Percentiles rank a stretch among this genome's conserved stretches.
phyloP scores from a whole-genome alignment of 768 basidiomycete genomes.

The Serendipita sp. region DNA sequence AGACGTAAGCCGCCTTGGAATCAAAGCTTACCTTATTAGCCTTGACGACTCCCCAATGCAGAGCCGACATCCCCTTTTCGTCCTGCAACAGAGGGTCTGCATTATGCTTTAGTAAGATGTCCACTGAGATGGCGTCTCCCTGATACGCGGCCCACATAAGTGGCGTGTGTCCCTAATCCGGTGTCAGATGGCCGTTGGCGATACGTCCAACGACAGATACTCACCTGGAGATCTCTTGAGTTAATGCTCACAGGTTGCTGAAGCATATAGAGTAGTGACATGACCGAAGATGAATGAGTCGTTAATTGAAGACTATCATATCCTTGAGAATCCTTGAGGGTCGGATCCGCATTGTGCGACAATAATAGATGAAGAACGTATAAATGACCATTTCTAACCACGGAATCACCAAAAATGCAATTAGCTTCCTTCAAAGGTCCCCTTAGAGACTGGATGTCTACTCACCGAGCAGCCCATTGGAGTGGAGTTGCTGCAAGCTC shows the following conservation, averaged over 20 bases:
- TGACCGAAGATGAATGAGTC: slow-evolving; percentile 85
- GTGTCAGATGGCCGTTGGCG: too few species aligned
- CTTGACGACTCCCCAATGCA: slow-evolving; percentile 96
- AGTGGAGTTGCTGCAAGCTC: slow-evolving; percentile 88
- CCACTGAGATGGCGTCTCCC: slow-evolving; percentile 90
- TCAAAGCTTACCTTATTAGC: slow-evolving; percentile 47
- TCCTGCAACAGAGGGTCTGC: slow-evolving; percentile 66
- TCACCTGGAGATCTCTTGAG: slow-evolving; percentile 54
- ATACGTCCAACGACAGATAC: too few species aligned
- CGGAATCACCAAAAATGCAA: too few species aligned
- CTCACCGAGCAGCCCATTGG: slow-evolving; percentile 81
- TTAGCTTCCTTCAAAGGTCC: neutral
- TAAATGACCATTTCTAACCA: slow-evolving; percentile 69
- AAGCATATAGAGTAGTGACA: slow-evolving; percentile 82
- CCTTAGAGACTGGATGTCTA: neutral
- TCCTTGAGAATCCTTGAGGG: slow-evolving; percentile 78
- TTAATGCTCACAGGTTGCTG: slow-evolving; percentile 91
- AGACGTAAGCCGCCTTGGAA: too few species aligned
- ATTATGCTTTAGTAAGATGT: slow-evolving; percentile 73
- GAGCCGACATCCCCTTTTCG: slow-evolving; percentile 65
- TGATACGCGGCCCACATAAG: slow-evolving; percentile 99
- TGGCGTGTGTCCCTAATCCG: slow-evolving; percentile 57
- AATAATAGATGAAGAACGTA: slow-evolving; percentile 89
- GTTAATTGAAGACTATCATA: slow-evolving; percentile 94
- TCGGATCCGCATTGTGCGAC: slow-evolving; percentile 81